These are phyloP conservation scores for Hippophae rhamnoides DNA, from an alignment of 306 rosid species.

Conservation along the genomic window DNA sequence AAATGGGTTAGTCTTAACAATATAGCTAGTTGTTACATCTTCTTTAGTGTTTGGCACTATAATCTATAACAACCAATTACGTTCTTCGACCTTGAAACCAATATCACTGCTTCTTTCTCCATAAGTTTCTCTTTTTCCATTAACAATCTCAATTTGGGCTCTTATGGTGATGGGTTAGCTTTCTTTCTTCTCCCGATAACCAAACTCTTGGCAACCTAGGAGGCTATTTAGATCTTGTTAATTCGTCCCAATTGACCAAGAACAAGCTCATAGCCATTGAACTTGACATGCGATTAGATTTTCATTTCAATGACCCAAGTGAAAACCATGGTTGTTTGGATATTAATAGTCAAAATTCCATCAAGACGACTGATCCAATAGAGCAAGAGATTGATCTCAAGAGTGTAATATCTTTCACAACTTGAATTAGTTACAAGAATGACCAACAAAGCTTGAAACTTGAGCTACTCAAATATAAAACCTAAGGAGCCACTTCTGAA, in stretches of 20 bases:
- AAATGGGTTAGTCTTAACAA: slow-evolving; percentile 74
- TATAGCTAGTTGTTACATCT: slow-evolving; percentile 45
- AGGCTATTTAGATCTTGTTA: slow-evolving; percentile 32
- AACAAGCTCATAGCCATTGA: slow-evolving; percentile 47
- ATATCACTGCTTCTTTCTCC: slow-evolving; percentile 59
- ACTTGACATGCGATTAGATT: slow-evolving; percentile 46
- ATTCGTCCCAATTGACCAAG: slow-evolving; percentile 30
- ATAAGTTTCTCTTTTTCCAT: slow-evolving; percentile 50
- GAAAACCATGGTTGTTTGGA: slow-evolving; percentile 59
- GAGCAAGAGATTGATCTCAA: slow-evolving; percentile 49
- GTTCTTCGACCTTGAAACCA: slow-evolving; percentile 33
- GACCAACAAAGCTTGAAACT: slow-evolving; percentile 26
- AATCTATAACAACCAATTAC: slow-evolving; percentile 44
- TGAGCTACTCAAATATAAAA: slow-evolving; percentile 33
- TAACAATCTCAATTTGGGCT: slow-evolving; percentile 36
- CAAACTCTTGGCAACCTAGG: slow-evolving; percentile 39
- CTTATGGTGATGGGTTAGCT: slow-evolving; percentile 51
- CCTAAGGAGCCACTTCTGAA: slow-evolving; percentile 38
- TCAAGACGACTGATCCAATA: slow-evolving; percentile 38
- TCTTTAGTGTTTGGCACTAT: slow-evolving; percentile 55
- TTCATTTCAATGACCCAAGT: slow-evolving; percentile 34
- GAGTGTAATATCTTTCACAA: slow-evolving; percentile 38
- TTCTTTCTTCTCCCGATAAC: slow-evolving; percentile 51
- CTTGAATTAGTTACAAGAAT: slow-evolving; percentile 68
- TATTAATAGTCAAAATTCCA: slow-evolving; percentile 31